Percentiles rank a stretch among this genome's conserved stretches.
phyloP scores from a whole-genome alignment of 1,284 basidiomycete genomes.

The Leccinum fuscescens region DNA sequence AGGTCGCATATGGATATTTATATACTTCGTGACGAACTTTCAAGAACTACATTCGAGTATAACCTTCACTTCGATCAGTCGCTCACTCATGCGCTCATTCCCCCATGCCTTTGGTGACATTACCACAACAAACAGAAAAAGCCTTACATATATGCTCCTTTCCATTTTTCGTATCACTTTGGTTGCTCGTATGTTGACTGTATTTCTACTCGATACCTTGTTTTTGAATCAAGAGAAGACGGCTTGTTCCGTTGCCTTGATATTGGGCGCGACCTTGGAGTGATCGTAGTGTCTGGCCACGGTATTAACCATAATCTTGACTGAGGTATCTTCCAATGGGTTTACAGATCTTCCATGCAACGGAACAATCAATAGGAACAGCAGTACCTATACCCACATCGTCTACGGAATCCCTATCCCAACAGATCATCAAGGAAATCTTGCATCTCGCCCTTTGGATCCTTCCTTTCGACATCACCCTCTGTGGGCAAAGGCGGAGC shows the following conservation, averaged over 20 bases:
- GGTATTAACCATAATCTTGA: background rate
- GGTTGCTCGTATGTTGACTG: background rate
- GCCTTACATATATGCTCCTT: background rate
- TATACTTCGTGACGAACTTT: slow-evolving; percentile 15
- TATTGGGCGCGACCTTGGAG: background rate
- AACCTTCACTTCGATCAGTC: slow-evolving; percentile 3
- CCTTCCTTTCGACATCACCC: slow-evolving; percentile 40
- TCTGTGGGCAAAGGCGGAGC: slow-evolving; percentile 55
- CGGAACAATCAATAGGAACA: background rate
- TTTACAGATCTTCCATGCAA: background rate
- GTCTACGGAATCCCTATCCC: slow-evolving; percentile 29
- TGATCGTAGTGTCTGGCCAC: background rate
- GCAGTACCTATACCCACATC: background rate
- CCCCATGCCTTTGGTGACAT: slow-evolving; percentile 4
- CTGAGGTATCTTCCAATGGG: background rate
- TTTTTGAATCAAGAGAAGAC: background rate
- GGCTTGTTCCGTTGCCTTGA: background rate
- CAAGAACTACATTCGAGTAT: slow-evolving; percentile 2
- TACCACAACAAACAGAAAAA: slow-evolving; percentile 1
- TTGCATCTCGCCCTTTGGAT: slow-evolving; percentile 62
- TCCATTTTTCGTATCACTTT: slow-evolving; percentile 10
- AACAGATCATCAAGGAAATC: slow-evolving; percentile 72
- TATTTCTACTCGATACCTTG: slow-evolving; percentile 4
- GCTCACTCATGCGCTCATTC: slow-evolving; percentile 2
- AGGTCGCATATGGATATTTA: slow-evolving; percentile 13